phyloP scores from a whole-genome alignment of 208 protist genomes.

The Tritrichomonas musculus region DNA sequence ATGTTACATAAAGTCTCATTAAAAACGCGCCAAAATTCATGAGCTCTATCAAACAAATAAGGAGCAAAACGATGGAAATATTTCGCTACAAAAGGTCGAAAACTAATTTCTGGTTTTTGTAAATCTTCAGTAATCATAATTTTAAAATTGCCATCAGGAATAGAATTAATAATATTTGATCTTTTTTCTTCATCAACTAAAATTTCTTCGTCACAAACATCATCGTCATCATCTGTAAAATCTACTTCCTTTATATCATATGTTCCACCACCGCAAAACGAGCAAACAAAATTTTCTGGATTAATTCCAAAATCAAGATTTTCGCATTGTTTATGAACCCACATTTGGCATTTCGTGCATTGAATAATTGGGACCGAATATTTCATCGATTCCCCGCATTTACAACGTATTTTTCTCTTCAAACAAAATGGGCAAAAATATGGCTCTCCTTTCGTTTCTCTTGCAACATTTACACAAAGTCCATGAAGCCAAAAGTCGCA shows the following conservation, averaged over 20 bases:
- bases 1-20: neutral
- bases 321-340: slow-evolving; percentile 5
- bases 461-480: neutral
- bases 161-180: neutral
- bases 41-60: neutral
- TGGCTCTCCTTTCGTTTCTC: neutral
- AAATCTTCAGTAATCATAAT: neutral
- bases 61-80: neutral
- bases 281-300: neutral
- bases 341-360: neutral
- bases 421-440: neutral
- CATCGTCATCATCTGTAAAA: neutral
- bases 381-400: neutral
- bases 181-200: neutral
- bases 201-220: neutral
- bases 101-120: neutral
- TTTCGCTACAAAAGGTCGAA: neutral
- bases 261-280: neutral
- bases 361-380: neutral
- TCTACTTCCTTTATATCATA: neutral
- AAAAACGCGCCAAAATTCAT: neutral
- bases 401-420: neutral
- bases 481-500: neutral
- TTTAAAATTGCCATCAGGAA: neutral
- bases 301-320: neutral